Percentiles rank a stretch among this genome's conserved stretches.
Conservation (phyloP, 768 basidiomycete genomes). For the Termitomyces sp. region DNA sequence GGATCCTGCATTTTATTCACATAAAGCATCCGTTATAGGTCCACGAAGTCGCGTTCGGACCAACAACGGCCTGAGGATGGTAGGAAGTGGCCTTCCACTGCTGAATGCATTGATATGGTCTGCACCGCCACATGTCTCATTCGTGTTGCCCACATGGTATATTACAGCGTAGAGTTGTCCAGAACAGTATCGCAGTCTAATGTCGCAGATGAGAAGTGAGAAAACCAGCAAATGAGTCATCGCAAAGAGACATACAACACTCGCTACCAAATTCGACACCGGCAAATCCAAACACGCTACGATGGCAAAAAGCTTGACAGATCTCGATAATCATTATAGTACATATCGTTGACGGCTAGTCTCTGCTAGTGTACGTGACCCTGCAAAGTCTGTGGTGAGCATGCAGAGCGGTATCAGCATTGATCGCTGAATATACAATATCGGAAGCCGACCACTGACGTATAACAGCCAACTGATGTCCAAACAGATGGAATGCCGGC, state of each 20-base stretch:
- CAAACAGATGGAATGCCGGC: background rate
- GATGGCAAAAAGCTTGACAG: conserved; percentile 9
- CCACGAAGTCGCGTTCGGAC: background rate
- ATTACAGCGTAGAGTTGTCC: conserved; percentile 4
- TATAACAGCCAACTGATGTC: conserved; percentile 6
- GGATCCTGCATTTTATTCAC: too few relatives aligned
- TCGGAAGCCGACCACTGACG: background rate
- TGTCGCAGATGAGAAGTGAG: background rate
- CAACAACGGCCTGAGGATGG: background rate
- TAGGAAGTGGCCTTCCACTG: conserved; percentile 5
- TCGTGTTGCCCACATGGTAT: conserved; percentile 4
- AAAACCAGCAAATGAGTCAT: background rate
- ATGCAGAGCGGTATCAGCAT: background rate
- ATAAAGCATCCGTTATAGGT: conserved; percentile 1
- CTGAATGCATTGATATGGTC: conserved; percentile 7
- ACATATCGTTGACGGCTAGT: background rate
- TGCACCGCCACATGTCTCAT: conserved; percentile 7
- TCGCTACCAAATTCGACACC: conserved; percentile 12
- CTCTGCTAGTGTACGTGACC: conserved; percentile 5
- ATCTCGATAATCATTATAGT: conserved; percentile 7
- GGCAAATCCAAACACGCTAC: too few relatives aligned
- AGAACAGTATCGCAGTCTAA: conserved; percentile 6
- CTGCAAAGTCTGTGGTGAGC: conserved; percentile 5
- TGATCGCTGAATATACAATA: too few relatives aligned
- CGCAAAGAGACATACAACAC: conserved; percentile 7